phyloP scores from a whole-genome alignment of 2,329 filamentous ascomycete species.

The Talaromyces verruculosus region DNA sequence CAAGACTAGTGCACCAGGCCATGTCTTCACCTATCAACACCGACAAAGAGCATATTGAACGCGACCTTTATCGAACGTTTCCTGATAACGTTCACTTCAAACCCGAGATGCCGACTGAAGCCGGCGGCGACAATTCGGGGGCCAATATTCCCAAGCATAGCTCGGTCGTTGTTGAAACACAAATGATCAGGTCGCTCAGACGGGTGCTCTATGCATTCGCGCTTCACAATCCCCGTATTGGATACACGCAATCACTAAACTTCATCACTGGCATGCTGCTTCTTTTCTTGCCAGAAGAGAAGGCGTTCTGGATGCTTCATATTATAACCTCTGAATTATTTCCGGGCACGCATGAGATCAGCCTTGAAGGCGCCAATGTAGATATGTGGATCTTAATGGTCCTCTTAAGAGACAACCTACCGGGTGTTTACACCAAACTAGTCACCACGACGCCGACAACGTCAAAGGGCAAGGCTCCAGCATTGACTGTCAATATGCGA shows the following conservation, averaged over 20 bases:
- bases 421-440: conserved; percentile 82
- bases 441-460: conserved; percentile 61
- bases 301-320: conserved; percentile 88
- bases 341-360: conserved; percentile 87
- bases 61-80: conserved; percentile 89
- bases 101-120: conserved; percentile 49
- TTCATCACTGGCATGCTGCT: conserved; percentile 89
- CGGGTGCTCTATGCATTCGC: conserved; percentile 87
- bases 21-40: conserved; percentile 65
- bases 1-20: conserved; percentile 65
- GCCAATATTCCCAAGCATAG: conserved; percentile 40
- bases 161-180: conserved; percentile 60
- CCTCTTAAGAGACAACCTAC: conserved; percentile 76
- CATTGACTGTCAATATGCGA: conserved; percentile 48
- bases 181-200: conserved; percentile 77
- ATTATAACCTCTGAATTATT: conserved; percentile 87
- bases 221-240: conserved; percentile 84
- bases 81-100: conserved; percentile 93
- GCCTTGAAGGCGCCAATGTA: conserved; percentile 86
- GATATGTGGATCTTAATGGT: conserved; percentile 93
- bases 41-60: conserved; percentile 87
- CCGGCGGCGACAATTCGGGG: conserved; percentile 28
- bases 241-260: conserved; percentile 94
- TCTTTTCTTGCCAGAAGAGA: conserved; percentile 87
- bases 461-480: conserved; percentile 43